These are phyloP conservation scores for Bonia amplexicaulis DNA, from an alignment of 176 grass and related monocot species.

Conservation along the genomic window DNA sequence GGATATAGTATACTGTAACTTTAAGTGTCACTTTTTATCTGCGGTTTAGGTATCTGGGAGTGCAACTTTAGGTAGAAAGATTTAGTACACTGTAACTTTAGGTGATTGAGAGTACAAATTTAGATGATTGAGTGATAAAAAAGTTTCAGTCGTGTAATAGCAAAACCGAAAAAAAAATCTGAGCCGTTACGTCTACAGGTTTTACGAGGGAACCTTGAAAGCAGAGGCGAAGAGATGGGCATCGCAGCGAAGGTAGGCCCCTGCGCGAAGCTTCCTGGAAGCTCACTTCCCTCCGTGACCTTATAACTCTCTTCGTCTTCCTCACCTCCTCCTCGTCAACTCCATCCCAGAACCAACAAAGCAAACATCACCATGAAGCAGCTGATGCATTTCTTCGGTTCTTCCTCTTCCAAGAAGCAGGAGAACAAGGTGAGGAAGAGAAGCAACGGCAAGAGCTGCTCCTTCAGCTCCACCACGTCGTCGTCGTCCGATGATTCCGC, in stretches of 20 bases:
- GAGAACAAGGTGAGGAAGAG: background rate
- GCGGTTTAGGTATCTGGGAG: no score
- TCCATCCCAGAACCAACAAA: background rate
- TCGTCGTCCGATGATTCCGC: background rate
- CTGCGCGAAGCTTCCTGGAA: constrained; percentile 50
- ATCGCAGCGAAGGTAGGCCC: constrained; percentile 1
- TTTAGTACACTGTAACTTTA: no score
- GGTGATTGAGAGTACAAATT: no score
- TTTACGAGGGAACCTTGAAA: background rate
- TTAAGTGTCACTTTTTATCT: no score
- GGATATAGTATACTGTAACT: no score
- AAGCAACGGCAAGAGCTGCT: background rate
- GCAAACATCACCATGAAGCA: constrained; percentile 18
- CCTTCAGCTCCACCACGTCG: constrained; percentile 27
- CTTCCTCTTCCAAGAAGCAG: constrained; percentile 6
- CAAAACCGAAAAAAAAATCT: no score
- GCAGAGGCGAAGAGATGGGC: background rate
- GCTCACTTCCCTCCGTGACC: background rate
- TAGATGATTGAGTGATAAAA: no score
- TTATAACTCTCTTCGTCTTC: constrained; percentile 19
- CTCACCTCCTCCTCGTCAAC: background rate
- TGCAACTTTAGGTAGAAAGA: no score
- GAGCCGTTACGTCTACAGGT: no score
- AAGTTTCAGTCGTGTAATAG: no score
- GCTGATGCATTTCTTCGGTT: constrained; percentile 4